Evolutionary conservation across 1,284 basidiomycete genomes (phyloP), one percentile per base, ranked within the genome.

Genomic region (Kwoniella shivajii): DNA sequence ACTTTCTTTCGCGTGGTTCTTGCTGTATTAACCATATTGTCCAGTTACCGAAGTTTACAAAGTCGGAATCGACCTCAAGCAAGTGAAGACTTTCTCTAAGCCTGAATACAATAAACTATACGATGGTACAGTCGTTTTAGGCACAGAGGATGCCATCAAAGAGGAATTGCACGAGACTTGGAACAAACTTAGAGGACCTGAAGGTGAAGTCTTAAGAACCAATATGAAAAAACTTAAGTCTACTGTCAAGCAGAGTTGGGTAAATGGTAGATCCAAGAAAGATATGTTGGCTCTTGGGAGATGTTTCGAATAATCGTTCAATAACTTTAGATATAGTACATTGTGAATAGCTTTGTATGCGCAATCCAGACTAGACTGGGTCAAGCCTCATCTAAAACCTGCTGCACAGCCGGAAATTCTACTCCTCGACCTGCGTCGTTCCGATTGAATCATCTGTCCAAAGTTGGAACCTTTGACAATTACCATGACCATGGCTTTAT

Each of bases 71-170:
- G 57, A 58, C 20, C 41, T 68, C 29, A 63, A 61, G 27, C 66
- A 68, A 52, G 50, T 57, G 38, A 63, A 59, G 22, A 65, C 62
- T 6, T 66, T 68, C 53, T 20, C 29, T 6, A 44, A 55, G 3
- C 38, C 49, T 10, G 33, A 43, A 13, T 61, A 55, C 50, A 57
- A 55, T 24, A 64, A 53, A 43, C 56, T 66, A 1, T 63, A 64
- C 53, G 61, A 64, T 43, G 64, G 67, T 1, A 66, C 67, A 16
- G 33, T 53, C 33, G 47, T 67, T 34, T 43, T 61, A 16, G 66
- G 67, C 16, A 67, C 65, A 2, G 66, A 67, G 31, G 62, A 59
- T 29, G 64, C 66, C n/a, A 63, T 69, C 54, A 68, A 61, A 54
- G 50, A 50, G 4, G 66, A 69, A 51, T 45, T 68, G 51, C 42